Evolutionary conservation across 495 filamentous ascomycete species (phyloP).

Genomic region (Letharia columbiana): DNA sequence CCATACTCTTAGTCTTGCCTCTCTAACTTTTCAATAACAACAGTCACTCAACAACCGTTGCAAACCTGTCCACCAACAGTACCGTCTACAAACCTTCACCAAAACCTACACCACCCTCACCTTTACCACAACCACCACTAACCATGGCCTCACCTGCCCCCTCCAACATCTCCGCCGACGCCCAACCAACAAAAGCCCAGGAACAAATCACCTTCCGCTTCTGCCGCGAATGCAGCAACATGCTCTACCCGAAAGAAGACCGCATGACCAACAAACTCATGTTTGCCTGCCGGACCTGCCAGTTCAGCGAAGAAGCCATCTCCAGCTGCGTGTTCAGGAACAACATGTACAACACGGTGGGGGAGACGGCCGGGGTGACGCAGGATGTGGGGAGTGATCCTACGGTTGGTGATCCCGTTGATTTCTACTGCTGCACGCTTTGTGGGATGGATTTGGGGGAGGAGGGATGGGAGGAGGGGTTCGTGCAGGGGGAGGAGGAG

Average conservation of each 20-base stretch:
- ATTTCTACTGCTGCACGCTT: constrained; percentile 39
- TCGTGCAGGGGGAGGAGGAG: background rate
- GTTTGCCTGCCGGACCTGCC: constrained; percentile 84
- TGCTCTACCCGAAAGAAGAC: constrained; percentile 96
- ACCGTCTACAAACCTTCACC: background rate
- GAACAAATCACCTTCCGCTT: constrained; percentile 92
- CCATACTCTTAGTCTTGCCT: too few species aligned
- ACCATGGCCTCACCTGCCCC: constrained; percentile 48
- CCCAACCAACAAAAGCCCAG: constrained; percentile 33
- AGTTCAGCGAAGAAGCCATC: constrained; percentile 74
- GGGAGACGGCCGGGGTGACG: constrained; percentile 93
- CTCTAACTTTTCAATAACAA: too few species aligned
- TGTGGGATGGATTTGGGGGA: constrained; percentile 36
- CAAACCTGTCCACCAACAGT: background rate
- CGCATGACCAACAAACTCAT: constrained; percentile 52
- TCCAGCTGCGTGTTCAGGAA: constrained; percentile 88
- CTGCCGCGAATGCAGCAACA: constrained; percentile 97
- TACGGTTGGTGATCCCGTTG: constrained; percentile 68
- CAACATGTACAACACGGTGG: constrained; percentile 75
- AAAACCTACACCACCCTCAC: background rate
- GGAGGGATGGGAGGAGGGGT: constrained; percentile 33
- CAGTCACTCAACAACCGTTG: background rate
- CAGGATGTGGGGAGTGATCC: constrained; percentile 94
- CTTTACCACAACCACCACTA: background rate
- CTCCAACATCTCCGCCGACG: constrained; percentile 42